A percentile compares a stretch with the other conserved stretches of the same genome.
These are phyloP conservation scores for Fennellomyces sp. DNA, from an alignment of 371 early-diverging fungal genomes.

Conservation along the genomic window DNA sequence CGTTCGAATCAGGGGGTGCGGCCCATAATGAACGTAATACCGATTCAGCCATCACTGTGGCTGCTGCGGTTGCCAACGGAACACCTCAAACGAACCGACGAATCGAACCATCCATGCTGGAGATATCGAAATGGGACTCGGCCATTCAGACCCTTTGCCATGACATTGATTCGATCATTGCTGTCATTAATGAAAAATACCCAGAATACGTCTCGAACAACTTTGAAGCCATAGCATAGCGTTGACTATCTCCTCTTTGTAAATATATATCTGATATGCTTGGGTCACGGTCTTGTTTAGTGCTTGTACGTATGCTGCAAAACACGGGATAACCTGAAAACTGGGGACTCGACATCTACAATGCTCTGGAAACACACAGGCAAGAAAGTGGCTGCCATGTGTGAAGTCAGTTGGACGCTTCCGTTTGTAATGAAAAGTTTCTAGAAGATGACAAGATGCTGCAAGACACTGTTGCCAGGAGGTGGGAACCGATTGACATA, in stretches of 20 bases:
- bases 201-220: slow-evolving; percentile 43
- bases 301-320: background rate
- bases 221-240: slow-evolving; percentile 2
- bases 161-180: slow-evolving; percentile 61
- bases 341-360: no score
- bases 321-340: no score
- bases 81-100: slow-evolving; percentile 24
- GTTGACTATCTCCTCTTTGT: background rate
- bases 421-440: no score
- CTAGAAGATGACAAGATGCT: no score
- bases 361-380: no score
- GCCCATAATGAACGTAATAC: slow-evolving; percentile 31
- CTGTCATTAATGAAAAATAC: slow-evolving; percentile 55
- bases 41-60: slow-evolving; percentile 28
- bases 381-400: no score
- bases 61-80: slow-evolving; percentile 37
- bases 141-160: slow-evolving; percentile 63
- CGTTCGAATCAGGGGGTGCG: slow-evolving; percentile 74
- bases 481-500: no score
- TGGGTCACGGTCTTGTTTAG: background rate
- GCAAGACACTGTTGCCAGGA: no score
- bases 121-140: slow-evolving; percentile 62
- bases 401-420: no score
- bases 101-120: slow-evolving; percentile 50
- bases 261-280: background rate